Percentiles rank a stretch among this genome's conserved stretches.
phyloP scores from a whole-genome alignment of 805 yeast genomes.

The Kurtzmaniella fragi region DNA sequence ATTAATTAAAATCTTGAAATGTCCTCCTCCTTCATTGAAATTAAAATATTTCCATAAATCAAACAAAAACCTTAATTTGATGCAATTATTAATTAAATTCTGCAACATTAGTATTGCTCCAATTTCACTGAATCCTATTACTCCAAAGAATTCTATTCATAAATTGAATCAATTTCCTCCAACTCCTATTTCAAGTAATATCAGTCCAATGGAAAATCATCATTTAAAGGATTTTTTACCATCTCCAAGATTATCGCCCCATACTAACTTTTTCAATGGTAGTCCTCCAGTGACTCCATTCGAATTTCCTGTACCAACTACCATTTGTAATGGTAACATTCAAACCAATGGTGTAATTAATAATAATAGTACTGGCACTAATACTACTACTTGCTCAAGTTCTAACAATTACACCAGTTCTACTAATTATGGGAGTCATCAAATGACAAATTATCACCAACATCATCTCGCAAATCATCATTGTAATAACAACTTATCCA shows the following conservation, averaged over 20 bases:
- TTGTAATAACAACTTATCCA: background rate
- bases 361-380: background rate
- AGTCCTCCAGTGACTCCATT: slow-evolving; percentile 4
- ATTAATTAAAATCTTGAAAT: slow-evolving; percentile 33
- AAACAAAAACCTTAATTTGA: slow-evolving; percentile 29
- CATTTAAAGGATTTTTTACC: slow-evolving; percentile 1
- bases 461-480: background rate
- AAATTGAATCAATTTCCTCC: slow-evolving; percentile 11
- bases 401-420: too few species aligned
- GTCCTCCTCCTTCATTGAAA: slow-evolving; percentile 44
- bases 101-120: slow-evolving; percentile 21
- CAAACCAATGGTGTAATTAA: background rate
- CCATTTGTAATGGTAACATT: background rate
- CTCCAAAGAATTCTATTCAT: slow-evolving; percentile 20
- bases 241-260: slow-evolving; percentile 3
- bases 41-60: slow-evolving; percentile 38
- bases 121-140: slow-evolving; percentile 18
- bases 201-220: slow-evolving; percentile 12
- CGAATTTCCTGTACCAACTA: background rate
- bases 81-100: slow-evolving; percentile 30
- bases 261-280: slow-evolving; percentile 1
- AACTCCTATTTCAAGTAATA: slow-evolving; percentile 15
- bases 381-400: background rate
- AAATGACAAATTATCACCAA: too few species aligned
- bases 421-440: too few species aligned